These are phyloP conservation scores for Musa itinerans DNA, from an alignment of 176 grass and related monocot genomes.

Conservation along the genomic window DNA sequence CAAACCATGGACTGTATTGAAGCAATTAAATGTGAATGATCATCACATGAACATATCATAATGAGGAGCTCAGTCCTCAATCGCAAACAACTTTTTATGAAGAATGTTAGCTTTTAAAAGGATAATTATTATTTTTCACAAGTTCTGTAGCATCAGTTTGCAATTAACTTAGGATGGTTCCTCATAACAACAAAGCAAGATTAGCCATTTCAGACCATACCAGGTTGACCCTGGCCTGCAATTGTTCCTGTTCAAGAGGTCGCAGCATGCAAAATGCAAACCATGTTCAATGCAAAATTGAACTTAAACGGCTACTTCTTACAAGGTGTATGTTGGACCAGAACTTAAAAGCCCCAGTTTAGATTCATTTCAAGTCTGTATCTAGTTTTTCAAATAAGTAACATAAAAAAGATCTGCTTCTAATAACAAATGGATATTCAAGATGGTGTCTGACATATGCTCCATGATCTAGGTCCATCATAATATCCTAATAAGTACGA, in stretches of 20 bases:
- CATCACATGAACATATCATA: background rate
- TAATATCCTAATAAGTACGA: no score
- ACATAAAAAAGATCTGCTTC: no score
- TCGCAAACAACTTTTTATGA: background rate
- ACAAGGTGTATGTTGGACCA: background rate
- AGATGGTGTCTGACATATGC: no score
- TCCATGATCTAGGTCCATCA: no score
- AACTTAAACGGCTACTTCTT: no score
- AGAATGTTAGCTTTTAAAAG: background rate
- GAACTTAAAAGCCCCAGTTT: background rate
- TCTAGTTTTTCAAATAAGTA: no score
- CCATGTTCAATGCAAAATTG: no score
- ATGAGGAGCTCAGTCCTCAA: background rate
- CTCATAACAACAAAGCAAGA: no score
- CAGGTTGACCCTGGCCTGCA: background rate
- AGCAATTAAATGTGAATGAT: background rate
- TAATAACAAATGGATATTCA: no score
- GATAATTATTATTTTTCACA: background rate
- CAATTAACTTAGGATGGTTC: no score
- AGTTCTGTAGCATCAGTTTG: no score
- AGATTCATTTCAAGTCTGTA: no score
- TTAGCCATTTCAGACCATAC: background rate
- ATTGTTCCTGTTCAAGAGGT: background rate
- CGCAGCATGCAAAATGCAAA: background rate
- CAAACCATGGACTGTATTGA: conserved; percentile 58